A percentile compares a stretch with the other conserved stretches of the same genome.
Conservation (phyloP, 225 moss, liverwort and hornwort species). For the Lunularia cruciata region DNA sequence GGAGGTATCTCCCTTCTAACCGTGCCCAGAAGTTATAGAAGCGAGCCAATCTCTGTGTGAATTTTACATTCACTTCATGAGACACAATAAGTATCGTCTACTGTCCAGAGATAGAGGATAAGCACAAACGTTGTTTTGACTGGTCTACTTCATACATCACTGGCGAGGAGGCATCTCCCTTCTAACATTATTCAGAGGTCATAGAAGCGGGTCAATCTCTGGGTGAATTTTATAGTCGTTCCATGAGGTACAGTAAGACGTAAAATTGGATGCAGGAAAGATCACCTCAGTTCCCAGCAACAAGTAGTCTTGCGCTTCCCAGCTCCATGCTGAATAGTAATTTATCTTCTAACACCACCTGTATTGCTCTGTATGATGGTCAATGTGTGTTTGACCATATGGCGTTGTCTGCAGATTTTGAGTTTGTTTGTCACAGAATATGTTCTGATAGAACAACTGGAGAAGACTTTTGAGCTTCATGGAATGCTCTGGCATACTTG, state of each 20-base stretch:
- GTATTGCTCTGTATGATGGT: neutral
- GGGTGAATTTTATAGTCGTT: neutral
- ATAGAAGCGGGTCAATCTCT: neutral
- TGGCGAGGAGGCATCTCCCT: too few species aligned
- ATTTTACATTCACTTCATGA: neutral
- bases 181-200: neutral
- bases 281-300: too few species aligned
- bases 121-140: too few species aligned
- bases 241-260: too few species aligned
- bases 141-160: neutral
- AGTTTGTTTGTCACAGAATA: constrained; percentile 49
- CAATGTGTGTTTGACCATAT: neutral
- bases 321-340: too few species aligned
- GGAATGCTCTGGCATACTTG: constrained; percentile 59
- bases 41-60: neutral
- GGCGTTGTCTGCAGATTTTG: constrained; percentile 39
- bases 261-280: too few species aligned
- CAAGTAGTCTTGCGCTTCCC: too few species aligned
- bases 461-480: constrained; percentile 57
- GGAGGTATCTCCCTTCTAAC: constrained; percentile 42
- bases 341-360: too few species aligned
- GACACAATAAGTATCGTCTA: too few species aligned
- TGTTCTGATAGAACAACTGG: constrained; percentile 52
- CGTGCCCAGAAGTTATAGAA: neutral
- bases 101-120: too few species aligned